Evolutionary conservation across 345 rosid genomes (phyloP).

Genomic region (Psidium guajava): DNA sequence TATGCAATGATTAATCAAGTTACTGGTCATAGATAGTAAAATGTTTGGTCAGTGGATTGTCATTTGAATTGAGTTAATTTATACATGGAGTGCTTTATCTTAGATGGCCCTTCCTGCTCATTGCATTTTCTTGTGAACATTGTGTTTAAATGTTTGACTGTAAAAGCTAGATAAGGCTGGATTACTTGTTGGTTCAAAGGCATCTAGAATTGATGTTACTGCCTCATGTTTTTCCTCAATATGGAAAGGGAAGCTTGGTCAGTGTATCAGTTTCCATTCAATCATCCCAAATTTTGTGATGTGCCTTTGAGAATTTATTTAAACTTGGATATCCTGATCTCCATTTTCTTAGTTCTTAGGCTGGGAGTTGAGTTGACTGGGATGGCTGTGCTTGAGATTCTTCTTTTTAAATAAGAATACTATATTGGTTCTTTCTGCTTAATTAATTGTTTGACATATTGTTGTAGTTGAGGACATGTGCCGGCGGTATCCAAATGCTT

Average conservation of each 20-base stretch:
- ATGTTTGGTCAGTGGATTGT: background rate
- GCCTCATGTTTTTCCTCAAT: background rate
- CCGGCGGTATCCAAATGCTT: conserved; percentile 72
- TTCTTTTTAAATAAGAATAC: background rate
- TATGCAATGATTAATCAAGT: background rate
- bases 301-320: background rate
- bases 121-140: background rate
- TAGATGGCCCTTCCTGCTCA: background rate
- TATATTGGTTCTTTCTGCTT: background rate
- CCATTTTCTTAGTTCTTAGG: background rate
- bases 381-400: background rate
- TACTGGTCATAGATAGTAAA: background rate
- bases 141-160: background rate
- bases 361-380: background rate
- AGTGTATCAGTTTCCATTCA: background rate
- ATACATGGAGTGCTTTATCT: background rate
- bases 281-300: background rate
- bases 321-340: background rate
- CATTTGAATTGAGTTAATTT: background rate
- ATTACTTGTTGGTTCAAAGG: background rate
- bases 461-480: conserved; percentile 87
- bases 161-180: background rate
- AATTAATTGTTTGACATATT: background rate
- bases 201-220: background rate
- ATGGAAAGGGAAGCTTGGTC: background rate